A percentile compares a stretch with the other conserved stretches of the same genome.
Conservation (phyloP, 2,329 filamentous ascomycete genomes). For the Ophiocordyceps camponoti-leonardi region DNA sequence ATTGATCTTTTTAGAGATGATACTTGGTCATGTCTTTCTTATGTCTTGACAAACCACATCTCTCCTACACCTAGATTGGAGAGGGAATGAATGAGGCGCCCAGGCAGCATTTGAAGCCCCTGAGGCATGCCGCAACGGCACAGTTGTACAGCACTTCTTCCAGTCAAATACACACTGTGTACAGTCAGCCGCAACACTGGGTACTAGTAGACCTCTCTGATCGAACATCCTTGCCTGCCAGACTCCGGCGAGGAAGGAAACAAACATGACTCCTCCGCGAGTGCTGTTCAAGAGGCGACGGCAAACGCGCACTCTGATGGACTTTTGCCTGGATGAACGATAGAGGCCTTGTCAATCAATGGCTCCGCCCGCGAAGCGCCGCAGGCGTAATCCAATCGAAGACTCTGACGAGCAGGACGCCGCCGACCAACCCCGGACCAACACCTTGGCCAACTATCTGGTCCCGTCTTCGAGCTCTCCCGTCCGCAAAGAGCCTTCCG, state of each 20-base stretch:
- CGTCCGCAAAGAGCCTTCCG: constrained; percentile 14
- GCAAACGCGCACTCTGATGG: neutral
- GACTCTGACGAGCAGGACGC: constrained; percentile 30
- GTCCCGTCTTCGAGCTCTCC: constrained; percentile 32
- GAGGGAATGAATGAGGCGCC: too few species aligned
- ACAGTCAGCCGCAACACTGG: neutral
- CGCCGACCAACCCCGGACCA: constrained; percentile 22
- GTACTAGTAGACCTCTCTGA: too few species aligned
- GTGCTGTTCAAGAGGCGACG: too few species aligned
- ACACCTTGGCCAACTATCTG: constrained; percentile 35
- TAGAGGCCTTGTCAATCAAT: constrained; percentile 18
- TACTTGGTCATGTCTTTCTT: too few species aligned
- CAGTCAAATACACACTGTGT: neutral
- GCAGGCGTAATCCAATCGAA: constrained; percentile 36
- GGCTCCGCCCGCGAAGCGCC: constrained; percentile 41
- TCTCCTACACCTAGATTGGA: neutral
- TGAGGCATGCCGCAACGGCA: too few species aligned
- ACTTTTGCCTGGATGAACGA: constrained; percentile 7
- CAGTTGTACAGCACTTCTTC: neutral
- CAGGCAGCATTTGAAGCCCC: too few species aligned
- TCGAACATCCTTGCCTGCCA: too few species aligned
- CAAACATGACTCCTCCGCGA: too few species aligned
- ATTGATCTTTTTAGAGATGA: constrained; percentile 7
- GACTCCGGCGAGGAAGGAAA: too few species aligned
- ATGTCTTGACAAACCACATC: neutral